These are phyloP conservation scores for Eutypella sp. DNA, from an alignment of 2,329 filamentous ascomycete species.

Conservation along the genomic window DNA sequence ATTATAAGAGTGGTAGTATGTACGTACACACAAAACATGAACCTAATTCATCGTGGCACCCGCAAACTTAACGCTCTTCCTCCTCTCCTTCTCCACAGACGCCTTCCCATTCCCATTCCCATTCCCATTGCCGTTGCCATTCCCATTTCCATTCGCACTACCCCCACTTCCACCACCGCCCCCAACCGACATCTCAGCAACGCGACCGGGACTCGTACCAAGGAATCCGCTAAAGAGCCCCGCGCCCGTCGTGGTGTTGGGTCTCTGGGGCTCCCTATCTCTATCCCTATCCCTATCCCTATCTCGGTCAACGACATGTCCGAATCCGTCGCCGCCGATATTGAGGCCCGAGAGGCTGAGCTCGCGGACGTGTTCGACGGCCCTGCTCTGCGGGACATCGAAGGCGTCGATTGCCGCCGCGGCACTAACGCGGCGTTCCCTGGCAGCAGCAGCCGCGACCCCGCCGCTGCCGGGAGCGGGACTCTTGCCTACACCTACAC, in stretches of 20 bases:
- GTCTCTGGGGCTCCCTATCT: constrained; percentile 13
- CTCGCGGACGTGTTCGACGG: constrained; percentile 56
- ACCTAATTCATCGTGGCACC: too few species aligned
- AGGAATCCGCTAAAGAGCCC: constrained; percentile 47
- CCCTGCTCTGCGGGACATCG: constrained; percentile 54
- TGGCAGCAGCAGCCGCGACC: constrained; percentile 12
- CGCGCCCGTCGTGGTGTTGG: constrained; percentile 15
- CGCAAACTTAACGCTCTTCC: constrained; percentile 62
- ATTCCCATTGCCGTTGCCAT: constrained; percentile 7
- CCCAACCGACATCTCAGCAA: background rate
- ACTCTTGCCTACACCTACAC: background rate
- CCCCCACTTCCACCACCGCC: constrained; percentile 14
- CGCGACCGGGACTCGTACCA: constrained; percentile 45
- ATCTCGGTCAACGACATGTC: background rate
- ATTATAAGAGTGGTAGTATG: too few species aligned
- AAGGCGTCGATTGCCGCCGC: constrained; percentile 20
- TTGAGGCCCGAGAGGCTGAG: constrained; percentile 33
- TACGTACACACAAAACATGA: too few species aligned
- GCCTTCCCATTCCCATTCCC: constrained; percentile 14
- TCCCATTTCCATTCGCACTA: constrained; percentile 23
- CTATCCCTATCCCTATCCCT: constrained; percentile 14
- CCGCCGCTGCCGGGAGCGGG: background rate
- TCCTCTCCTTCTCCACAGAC: constrained; percentile 44
- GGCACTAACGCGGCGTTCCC: constrained; percentile 8
- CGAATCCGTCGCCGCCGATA: constrained; percentile 6